Conservation (phyloP, 768 basidiomycete species). For the Tylopilus cervinicoccineus region DNA sequence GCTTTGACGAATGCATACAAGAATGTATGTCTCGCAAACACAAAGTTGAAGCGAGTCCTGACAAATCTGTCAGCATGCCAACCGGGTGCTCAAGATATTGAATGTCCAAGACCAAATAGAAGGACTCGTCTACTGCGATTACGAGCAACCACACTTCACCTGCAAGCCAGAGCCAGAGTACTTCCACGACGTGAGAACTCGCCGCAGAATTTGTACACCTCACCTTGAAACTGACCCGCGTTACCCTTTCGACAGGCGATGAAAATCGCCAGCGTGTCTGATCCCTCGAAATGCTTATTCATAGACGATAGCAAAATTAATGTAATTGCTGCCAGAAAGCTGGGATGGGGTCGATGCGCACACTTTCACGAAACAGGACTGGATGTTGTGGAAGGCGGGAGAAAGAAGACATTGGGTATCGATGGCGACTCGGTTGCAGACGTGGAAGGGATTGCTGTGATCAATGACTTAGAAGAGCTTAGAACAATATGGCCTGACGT, state of each 20-base stretch:
- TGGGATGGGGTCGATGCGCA: constrained; percentile 72
- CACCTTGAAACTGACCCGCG: neutral
- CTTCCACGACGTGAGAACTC: constrained; percentile 50
- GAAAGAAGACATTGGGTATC: constrained; percentile 41
- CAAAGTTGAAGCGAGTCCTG: constrained; percentile 1
- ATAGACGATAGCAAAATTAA: constrained; percentile 75
- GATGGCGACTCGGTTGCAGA: constrained; percentile 33
- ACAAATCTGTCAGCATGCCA: constrained; percentile 58
- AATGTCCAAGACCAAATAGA: constrained; percentile 67
- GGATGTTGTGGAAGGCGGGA: constrained; percentile 61
- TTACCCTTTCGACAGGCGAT: constrained; percentile 49
- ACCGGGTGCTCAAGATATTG: constrained; percentile 73
- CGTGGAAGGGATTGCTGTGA: constrained; percentile 46
- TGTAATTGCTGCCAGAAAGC: constrained; percentile 56
- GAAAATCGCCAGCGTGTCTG: constrained; percentile 51
- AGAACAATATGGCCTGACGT: constrained; percentile 72
- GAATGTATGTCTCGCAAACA: constrained; percentile 42
- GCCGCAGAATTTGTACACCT: neutral
- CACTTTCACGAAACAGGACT: constrained; percentile 73
- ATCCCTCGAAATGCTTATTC: constrained; percentile 72
- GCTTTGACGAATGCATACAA: constrained; percentile 83
- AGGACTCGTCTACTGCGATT: constrained; percentile 79
- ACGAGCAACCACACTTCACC: constrained; percentile 56
- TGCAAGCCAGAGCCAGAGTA: constrained; percentile 81
- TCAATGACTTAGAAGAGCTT: constrained; percentile 62